Evolutionary conservation across 495 filamentous ascomycete genomes (phyloP), one percentile per base, ranked within the genome.

Genomic region (Xylaria flabelliformis): DNA sequence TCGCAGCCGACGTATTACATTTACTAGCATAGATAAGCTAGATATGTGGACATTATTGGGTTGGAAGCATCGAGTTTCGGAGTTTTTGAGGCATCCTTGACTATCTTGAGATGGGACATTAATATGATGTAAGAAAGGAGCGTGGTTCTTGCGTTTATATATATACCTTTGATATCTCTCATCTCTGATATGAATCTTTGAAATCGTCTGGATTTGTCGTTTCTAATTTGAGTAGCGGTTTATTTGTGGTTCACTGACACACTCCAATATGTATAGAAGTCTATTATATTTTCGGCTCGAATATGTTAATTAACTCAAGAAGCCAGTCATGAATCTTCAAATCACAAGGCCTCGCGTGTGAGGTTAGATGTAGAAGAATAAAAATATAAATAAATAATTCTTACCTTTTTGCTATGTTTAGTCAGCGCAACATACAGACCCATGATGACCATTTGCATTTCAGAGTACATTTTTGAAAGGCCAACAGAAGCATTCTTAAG

Each of bases 31-130:
- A 61, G 2, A 34, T 24, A 39, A 39, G 58, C 32, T 61, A 61
- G 58, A 21, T 39, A 9, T 2, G 32, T 21, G 19, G 34, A 36
- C 61, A 32, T 48, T 29, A 46, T 65, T 48, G 41, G 63, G 42
- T n/a, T 34, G 24, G 42, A 50, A 10, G 63, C 63, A 65, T 65
- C 42, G 41, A 34, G 63, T 65, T 65, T 21, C 24, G 63, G 63
- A 65, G 63, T 65, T 65, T 55, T 12, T 1, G n/a, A 34, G 42
- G 42, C 42, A 65, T 46, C 63, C 48, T 65, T 65, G 24, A 17
- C 61, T 44, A 64, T 44, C 61, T 44, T 63, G 19, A 7, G 59
- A 64, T 13, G 9, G 32, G 39, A n/a, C 10, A 29, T 64, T 64
- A 64, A 64, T 64, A 41, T 64, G 21, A 63, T 21, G 9, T 44